Evolutionary conservation across 306 rosid genomes (phyloP).

Genomic region (Canavalia gladiata): DNA sequence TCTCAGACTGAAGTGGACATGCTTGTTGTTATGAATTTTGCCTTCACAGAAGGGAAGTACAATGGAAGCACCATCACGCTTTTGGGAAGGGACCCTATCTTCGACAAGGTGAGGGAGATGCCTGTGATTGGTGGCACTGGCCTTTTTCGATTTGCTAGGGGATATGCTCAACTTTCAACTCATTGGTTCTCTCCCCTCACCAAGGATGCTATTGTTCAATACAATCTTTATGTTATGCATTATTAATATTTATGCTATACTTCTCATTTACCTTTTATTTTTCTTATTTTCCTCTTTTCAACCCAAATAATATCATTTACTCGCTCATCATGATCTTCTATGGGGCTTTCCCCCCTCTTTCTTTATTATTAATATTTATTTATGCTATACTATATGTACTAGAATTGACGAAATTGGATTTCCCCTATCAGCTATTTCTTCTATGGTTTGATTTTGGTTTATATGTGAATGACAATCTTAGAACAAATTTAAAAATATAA

Average conservation of each 20-base stretch:
- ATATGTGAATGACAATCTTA: too few relatives aligned
- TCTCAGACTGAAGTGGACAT: conserved; percentile 50
- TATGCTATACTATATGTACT: too few relatives aligned
- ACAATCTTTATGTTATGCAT: conserved; percentile 50
- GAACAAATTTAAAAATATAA: too few relatives aligned
- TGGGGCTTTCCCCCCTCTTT: too few relatives aligned
- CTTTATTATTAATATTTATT: too few relatives aligned
- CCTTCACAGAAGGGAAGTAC: conserved; percentile 65
- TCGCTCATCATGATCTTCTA: background rate
- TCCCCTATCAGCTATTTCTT: too few relatives aligned
- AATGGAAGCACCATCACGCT: conserved; percentile 68
- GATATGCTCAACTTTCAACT: conserved; percentile 60
- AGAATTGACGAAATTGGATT: too few relatives aligned
- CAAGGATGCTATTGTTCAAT: conserved; percentile 61
- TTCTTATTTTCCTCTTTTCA: too few relatives aligned
- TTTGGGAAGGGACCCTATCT: conserved; percentile 61
- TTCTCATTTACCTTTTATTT: background rate
- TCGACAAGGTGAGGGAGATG: conserved; percentile 63
- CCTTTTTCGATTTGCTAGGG: conserved; percentile 67
- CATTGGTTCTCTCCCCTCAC: background rate
- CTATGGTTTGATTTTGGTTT: too few relatives aligned
- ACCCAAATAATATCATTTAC: background rate
- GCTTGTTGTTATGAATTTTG: conserved; percentile 70
- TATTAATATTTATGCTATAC: background rate
- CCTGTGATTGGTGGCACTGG: conserved; percentile 78